Evolutionary conservation across 202 grass and related monocot genomes (phyloP).

Genomic region (Eragrostis tef): DNA sequence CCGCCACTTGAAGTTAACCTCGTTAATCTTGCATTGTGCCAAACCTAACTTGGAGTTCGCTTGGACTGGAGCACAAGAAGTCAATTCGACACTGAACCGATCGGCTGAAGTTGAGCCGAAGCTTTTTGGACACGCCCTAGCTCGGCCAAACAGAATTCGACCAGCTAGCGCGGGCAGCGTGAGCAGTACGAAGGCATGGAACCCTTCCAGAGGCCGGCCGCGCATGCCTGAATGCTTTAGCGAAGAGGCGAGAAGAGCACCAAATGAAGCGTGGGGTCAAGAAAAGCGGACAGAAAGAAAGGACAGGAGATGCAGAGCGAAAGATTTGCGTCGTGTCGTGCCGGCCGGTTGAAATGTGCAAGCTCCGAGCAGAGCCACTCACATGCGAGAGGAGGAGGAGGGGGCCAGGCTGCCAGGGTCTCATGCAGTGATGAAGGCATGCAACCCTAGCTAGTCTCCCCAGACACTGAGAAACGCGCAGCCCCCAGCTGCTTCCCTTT

Average conservation of each 20-base stretch:
- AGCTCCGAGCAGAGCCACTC: not conserved
- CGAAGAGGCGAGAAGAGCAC: not conserved
- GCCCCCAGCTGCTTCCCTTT: conserved; percentile 13
- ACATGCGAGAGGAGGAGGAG: not conserved
- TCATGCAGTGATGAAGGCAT: not conserved
- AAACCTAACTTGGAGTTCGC: not conserved
- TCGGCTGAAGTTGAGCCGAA: not conserved
- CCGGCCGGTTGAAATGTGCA: not conserved
- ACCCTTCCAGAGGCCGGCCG: not conserved
- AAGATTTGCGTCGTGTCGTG: conserved; percentile 41
- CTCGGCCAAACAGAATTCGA: conserved; percentile 7
- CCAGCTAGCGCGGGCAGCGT: not conserved
- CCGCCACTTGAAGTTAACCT: no score
- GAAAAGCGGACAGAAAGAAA: conserved; percentile 33
- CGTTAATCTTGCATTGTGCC: no score
- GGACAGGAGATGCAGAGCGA: conserved; percentile 31
- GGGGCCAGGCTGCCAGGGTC: not conserved
- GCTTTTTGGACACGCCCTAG: not conserved
- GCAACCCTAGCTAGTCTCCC: conserved; percentile 7
- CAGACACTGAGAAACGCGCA: conserved; percentile 33
- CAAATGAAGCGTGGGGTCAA: not conserved
- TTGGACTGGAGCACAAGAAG: not conserved
- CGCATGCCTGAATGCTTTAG: not conserved
- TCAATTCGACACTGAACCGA: not conserved
- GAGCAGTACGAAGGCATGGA: conserved; percentile 20